Base-by-base conservation (phyloP, 768 basidiomycete species). In the Thelephora ganbajun region DNA sequence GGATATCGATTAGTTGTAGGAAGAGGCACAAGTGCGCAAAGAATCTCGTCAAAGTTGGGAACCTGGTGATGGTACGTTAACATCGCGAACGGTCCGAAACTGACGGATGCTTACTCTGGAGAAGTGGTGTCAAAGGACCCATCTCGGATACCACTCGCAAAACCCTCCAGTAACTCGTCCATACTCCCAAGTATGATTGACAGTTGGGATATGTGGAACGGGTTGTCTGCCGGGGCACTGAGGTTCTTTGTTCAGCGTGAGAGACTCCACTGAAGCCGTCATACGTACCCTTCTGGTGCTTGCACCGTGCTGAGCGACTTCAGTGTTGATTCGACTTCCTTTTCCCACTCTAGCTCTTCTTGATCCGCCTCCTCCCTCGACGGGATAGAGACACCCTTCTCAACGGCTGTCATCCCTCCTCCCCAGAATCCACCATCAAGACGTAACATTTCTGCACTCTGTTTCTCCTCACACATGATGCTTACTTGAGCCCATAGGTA, bases 21-120 rank as follows among this genome's bases (percentile, higher is more conserved):
- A 82, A 90, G 26, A 98, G 77, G 53, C 89, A 89, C 19, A 98
- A 67, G 58, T 99, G 94, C 0, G 92, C 84, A 57, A 94, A 96
- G 67, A 98, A 99, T 3, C 92, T 81, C 41, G 77, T 79, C 70
- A 88, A 73, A 0, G 74, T 70, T 0, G 78, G 69, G 56, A 83
- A 84, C 53, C 83, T 86, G 48, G n/a, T 14, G 5, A 3, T 14
- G 48, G 45, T 23, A 11, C 16, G 49, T 41, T 22, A 12, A 22
- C 49, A 48, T 50, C 42, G 30, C 7, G 4, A 52, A 2, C 48
- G 22, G 23, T 34, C 33, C 50, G 33, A 63, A 47, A 2, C 63
- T 53, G 11, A 30, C 23, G 7, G 19, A 20, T 45, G 64, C 79
- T 36, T 53, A 83, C 83, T 85, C 81, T 33, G 69, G 68, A 0